These are phyloP conservation scores for Geranomyces variabilis DNA, from an alignment of 192 early-diverging fungal species.

Conservation along the genomic window DNA sequence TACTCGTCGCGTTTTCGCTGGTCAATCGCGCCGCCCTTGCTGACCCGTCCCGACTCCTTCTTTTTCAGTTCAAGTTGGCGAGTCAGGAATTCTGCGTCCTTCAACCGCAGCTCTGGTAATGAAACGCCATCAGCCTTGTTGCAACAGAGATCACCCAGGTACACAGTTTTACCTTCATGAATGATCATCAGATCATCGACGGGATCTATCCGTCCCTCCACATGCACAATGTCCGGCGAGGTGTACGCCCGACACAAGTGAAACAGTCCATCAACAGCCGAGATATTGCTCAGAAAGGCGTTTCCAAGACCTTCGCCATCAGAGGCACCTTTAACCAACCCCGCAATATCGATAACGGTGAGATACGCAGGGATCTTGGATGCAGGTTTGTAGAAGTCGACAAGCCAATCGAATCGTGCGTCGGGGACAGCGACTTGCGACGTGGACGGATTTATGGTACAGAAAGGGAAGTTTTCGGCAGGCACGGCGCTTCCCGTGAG, in stretches of 20 bases:
- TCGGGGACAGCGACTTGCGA: slow-evolving; percentile 89
- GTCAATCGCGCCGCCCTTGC: slow-evolving; percentile 76
- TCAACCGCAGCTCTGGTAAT: slow-evolving; percentile 78
- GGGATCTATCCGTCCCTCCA: slow-evolving; percentile 69
- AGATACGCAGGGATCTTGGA: slow-evolving; percentile 75
- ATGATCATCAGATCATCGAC: slow-evolving; percentile 93
- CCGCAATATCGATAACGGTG: slow-evolving; percentile 96
- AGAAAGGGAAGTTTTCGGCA: slow-evolving; percentile 97
- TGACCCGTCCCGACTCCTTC: slow-evolving; percentile 71
- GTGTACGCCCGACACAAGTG: slow-evolving; percentile 47
- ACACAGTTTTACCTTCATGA: slow-evolving; percentile 55
- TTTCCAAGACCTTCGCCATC: slow-evolving; percentile 75
- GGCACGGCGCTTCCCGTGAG: slow-evolving; percentile 44
- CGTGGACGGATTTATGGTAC: slow-evolving; percentile 83
- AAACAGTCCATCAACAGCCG: slow-evolving; percentile 62
- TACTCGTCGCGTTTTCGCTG: slow-evolving; percentile 92
- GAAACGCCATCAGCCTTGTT: neutral
- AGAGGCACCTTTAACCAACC: slow-evolving; percentile 81
- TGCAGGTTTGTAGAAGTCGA: slow-evolving; percentile 60
- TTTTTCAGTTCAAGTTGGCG: slow-evolving; percentile 72
- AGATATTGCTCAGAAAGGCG: slow-evolving; percentile 91
- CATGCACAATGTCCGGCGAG: slow-evolving; percentile 81
- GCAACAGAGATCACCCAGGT: neutral
- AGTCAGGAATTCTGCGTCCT: slow-evolving; percentile 84
- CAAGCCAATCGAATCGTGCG: slow-evolving; percentile 82